Evolutionary conservation across 768 basidiomycete genomes (phyloP).

Genomic region (Mycena olivaceomarginata): DNA sequence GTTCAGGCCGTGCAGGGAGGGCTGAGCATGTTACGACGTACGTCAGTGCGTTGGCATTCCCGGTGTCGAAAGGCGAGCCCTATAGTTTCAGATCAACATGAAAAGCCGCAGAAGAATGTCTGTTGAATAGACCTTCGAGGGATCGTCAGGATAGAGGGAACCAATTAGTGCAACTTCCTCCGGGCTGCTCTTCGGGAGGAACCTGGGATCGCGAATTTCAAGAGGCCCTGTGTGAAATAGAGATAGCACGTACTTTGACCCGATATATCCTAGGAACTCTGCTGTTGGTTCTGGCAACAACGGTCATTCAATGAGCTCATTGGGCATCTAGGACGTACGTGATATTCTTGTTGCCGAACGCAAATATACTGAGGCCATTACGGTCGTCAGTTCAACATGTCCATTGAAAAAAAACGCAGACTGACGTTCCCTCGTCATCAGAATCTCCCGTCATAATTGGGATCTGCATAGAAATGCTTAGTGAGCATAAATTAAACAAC

Average conservation of each 20-base stretch:
- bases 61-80: background rate
- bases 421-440: slow-evolving; percentile 5
- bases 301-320: background rate
- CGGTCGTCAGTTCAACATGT: too few relatives aligned
- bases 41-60: background rate
- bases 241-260: background rate
- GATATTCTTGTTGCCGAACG: background rate
- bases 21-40: background rate
- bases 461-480: background rate
- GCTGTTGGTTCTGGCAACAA: background rate
- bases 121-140: background rate
- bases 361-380: background rate
- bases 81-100: background rate
- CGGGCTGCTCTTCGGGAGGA: background rate
- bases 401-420: background rate
- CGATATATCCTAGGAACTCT: background rate
- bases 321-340: background rate
- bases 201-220: background rate
- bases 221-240: background rate
- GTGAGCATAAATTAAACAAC: background rate
- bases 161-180: background rate
- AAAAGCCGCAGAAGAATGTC: background rate
- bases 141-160: background rate
- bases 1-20: background rate
- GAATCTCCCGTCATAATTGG: background rate